Evolutionary conservation across 1,284 basidiomycete genomes (phyloP).

Genomic region (Dichomitus squalens): DNA sequence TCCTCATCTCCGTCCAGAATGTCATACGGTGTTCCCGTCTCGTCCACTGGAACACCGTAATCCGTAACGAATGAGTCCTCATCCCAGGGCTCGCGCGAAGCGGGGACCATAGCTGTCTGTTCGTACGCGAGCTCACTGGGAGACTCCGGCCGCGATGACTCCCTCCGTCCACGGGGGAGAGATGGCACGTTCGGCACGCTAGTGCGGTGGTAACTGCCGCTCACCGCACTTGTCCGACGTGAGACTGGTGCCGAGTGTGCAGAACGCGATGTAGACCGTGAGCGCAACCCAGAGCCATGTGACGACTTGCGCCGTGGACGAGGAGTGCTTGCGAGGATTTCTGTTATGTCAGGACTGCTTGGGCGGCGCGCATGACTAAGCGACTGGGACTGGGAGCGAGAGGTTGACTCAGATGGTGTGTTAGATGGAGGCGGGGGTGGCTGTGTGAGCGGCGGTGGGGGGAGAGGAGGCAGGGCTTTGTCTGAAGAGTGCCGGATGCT

Average conservation of each 20-base stretch:
- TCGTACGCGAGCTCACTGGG: slow-evolving; percentile 18
- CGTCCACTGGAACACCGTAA: slow-evolving; percentile 32
- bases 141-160: slow-evolving; percentile 9
- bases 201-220: slow-evolving; percentile 3
- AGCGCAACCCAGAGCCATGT: slow-evolving; percentile 16
- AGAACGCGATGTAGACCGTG: slow-evolving; percentile 27
- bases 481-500: slow-evolving; percentile 11
- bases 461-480: slow-evolving; percentile 33
- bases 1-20: slow-evolving; percentile 32
- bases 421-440: slow-evolving; percentile 10
- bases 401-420: slow-evolving; percentile 2
- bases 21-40: slow-evolving; percentile 29
- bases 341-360: slow-evolving; percentile 48
- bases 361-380: slow-evolving; percentile 26
- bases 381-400: too few relatives aligned
- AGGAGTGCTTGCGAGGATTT: slow-evolving; percentile 48
- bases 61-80: slow-evolving; percentile 34
- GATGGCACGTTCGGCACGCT: slow-evolving; percentile 7
- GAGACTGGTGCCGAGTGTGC: slow-evolving; percentile 12
- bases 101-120: slow-evolving; percentile 8
- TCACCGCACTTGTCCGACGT: slow-evolving; percentile 13
- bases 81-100: slow-evolving; percentile 25
- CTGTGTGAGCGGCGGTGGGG: slow-evolving; percentile 15
- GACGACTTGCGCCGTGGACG: slow-evolving; percentile 40
- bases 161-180: slow-evolving; percentile 2